These are phyloP conservation scores for Pyricularia pennisetigena DNA, from an alignment of 2,329 filamentous ascomycete species.

Conservation along the genomic window DNA sequence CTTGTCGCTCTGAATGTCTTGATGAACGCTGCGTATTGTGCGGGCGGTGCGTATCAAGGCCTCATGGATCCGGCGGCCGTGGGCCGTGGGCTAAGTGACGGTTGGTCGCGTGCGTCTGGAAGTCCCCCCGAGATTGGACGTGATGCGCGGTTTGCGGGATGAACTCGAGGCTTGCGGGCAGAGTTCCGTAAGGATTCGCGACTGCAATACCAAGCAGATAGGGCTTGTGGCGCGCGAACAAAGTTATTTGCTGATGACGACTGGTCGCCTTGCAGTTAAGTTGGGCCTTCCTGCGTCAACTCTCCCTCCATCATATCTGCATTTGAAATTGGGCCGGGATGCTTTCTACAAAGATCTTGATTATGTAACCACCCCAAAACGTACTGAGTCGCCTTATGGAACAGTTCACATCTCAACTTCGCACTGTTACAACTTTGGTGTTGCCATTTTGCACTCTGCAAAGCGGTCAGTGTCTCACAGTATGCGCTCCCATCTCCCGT, in stretches of 20 bases:
- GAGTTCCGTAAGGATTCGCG: not conserved
- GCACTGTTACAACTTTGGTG: not conserved
- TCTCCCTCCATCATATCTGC: not conserved
- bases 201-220: not conserved
- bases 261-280: not conserved
- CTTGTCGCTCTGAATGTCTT: not conserved
- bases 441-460: not conserved
- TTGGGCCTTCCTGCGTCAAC: not conserved
- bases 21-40: not conserved
- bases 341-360: not conserved
- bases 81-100: not conserved
- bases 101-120: not conserved
- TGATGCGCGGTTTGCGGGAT: not conserved
- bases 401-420: not conserved
- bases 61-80: not conserved
- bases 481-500: not conserved
- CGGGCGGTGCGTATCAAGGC: not conserved
- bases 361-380: not conserved
- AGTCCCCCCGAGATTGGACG: not conserved
- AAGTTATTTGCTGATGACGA: not conserved
- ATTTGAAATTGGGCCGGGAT: not conserved
- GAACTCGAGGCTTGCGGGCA: not conserved
- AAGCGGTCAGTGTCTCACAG: not conserved
- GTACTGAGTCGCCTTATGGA: not conserved
- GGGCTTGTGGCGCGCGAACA: not conserved